phyloP scores from a whole-genome alignment of 73 alveolate genomes.

The Paramecium sexaurelia region DNA sequence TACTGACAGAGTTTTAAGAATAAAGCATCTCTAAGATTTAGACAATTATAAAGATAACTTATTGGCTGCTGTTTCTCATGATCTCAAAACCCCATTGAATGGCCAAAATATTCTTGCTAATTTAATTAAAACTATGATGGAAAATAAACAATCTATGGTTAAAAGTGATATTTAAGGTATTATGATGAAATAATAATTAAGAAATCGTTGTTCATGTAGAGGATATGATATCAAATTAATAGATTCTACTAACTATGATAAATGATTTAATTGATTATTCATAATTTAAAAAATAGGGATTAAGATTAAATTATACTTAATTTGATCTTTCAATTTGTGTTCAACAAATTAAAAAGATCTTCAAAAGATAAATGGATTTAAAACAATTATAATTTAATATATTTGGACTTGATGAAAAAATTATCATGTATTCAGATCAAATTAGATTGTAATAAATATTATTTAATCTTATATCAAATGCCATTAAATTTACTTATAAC shows the following conservation, averaged over 20 bases:
- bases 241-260: conserved; percentile 19
- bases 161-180: conserved; percentile 34
- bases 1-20: conserved; percentile 33
- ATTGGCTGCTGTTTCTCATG: conserved; percentile 53
- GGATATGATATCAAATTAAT: background rate
- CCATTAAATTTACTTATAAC: conserved; percentile 36
- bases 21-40: background rate
- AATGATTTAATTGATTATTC: conserved; percentile 49
- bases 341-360: background rate
- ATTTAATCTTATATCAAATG: conserved; percentile 11
- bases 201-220: background rate
- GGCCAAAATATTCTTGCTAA: background rate
- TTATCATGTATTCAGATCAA: conserved; percentile 11
- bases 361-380: conserved; percentile 7
- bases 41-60: conserved; percentile 47
- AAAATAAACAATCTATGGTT: background rate
- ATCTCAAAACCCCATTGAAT: conserved; percentile 43
- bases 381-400: background rate
- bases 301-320: conserved; percentile 32
- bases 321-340: background rate
- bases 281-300: background rate
- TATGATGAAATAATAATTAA: background rate
- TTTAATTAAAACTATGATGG: conserved; percentile 4
- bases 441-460: background rate
- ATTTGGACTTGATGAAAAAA: background rate